A percentile compares a stretch with the other conserved stretches of the same genome.
These are phyloP conservation scores for Eucalyptus cladocalyx DNA, from an alignment of 345 rosid genomes.

Conservation along the genomic window DNA sequence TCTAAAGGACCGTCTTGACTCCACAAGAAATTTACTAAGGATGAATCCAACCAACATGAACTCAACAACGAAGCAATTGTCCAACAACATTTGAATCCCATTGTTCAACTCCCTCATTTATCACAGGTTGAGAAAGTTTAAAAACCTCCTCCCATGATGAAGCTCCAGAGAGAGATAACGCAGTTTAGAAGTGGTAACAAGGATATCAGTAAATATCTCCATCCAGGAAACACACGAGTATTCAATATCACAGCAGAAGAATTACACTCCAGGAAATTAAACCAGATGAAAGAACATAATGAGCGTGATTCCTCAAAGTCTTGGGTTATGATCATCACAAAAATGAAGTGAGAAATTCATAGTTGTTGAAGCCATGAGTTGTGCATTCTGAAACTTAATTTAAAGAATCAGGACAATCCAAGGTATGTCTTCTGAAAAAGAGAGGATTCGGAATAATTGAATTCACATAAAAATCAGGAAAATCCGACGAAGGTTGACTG, in stretches of 20 bases:
- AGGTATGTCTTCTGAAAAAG: neutral
- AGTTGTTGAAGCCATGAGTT: neutral
- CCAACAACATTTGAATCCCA: neutral
- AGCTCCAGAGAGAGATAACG: neutral
- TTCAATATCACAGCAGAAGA: neutral
- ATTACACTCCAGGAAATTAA: neutral
- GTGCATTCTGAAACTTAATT: neutral
- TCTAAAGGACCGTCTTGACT: neutral
- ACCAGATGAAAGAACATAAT: neutral
- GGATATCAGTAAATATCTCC: neutral
- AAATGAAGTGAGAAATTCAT: neutral
- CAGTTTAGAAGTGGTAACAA: neutral
- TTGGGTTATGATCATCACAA: neutral
- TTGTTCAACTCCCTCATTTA: neutral
- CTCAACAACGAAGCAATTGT: neutral
- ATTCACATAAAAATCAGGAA: neutral
- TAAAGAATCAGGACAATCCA: neutral
- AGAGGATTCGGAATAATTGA: neutral
- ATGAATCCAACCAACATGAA: neutral
- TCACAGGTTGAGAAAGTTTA: neutral
- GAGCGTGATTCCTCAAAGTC: neutral
- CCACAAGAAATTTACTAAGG: neutral
- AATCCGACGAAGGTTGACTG: neutral
- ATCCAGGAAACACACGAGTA: neutral
- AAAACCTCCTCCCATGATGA: neutral